Evolutionary conservation across 805 yeast genomes (phyloP).

Genomic region (Metahyphopichia silvanorum): DNA sequence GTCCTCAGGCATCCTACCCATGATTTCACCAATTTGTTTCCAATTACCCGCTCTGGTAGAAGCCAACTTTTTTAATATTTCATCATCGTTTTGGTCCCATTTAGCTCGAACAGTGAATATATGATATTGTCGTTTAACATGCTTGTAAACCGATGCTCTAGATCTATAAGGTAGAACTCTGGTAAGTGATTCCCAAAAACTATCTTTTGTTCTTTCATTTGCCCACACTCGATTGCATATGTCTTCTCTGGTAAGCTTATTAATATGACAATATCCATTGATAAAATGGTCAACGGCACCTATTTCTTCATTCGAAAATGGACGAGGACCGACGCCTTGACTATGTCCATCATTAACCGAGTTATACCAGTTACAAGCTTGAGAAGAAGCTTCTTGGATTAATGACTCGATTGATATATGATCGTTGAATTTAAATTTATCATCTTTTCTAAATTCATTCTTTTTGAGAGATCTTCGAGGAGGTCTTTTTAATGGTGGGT

Average conservation of each 20-base stretch:
- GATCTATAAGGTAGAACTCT: slow-evolving; percentile 81
- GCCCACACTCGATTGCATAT: slow-evolving; percentile 88
- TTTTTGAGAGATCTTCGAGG: slow-evolving; percentile 5
- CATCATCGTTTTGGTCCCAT: slow-evolving; percentile 86
- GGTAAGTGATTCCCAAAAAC: slow-evolving; percentile 83
- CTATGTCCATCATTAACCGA: slow-evolving; percentile 2
- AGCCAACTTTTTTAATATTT: slow-evolving; percentile 58
- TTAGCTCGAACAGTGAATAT: slow-evolving; percentile 83
- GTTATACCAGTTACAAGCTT: slow-evolving; percentile 35
- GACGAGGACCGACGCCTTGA: slow-evolving; percentile 26
- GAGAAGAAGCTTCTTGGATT: slow-evolving; percentile 32
- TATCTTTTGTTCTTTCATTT: slow-evolving; percentile 78
- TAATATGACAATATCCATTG: slow-evolving; percentile 60
- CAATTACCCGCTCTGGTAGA: slow-evolving; percentile 75
- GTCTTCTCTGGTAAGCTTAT: slow-evolving; percentile 60
- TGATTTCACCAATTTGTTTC: slow-evolving; percentile 74
- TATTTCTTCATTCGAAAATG: slow-evolving; percentile 63
- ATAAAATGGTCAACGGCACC: slow-evolving; percentile 72
- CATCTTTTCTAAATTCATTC: slow-evolving; percentile 2
- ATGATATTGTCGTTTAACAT: slow-evolving; percentile 86
- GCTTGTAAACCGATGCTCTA: slow-evolving; percentile 87
- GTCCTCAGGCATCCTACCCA: slow-evolving; percentile 97
- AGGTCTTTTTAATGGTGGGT: background rate
- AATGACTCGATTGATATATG: slow-evolving; percentile 28
- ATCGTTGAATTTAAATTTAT: slow-evolving; percentile 20